Evolutionary conservation across 1,284 basidiomycete genomes (phyloP), one percentile per base, ranked within the genome.

Genomic region (Calocybe gambosa): DNA sequence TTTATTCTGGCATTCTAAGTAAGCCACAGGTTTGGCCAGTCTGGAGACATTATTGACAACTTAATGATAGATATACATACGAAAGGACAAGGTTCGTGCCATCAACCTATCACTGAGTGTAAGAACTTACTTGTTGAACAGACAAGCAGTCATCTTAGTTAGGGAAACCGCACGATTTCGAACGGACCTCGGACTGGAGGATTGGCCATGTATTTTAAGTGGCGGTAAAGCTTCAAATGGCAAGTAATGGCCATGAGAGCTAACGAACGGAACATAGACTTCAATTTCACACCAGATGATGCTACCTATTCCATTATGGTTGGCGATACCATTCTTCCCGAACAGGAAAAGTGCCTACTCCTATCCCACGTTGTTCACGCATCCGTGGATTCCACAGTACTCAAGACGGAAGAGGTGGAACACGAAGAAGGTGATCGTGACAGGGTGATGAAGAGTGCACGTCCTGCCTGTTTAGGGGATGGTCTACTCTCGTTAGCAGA

Each of bases 1-100:
- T 69, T 73, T 86, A 5, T 97, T 98, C 66, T 97, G 94, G 94
- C 93, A 96, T 64, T 93, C 93, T 5, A 81, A 75, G 85, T 89
- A 62, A 54, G 75, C 68, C 18, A 15, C 40, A 46, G 34, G 2
- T 10, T 33, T 5, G 3, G 16, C 26, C 16, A 9, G 4, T 7
- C 3, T 15, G 31, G 4, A 34, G 15, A 1, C 37, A 38, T 12
- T 13, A 31, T 7, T 13, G 54, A 31, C n/a, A 35, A 38, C 21
- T 15, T 26, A 42, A 16, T 13, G 12, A 39, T 49, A 89, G 89
- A 50, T 92, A 88, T 60, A 77, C 80, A 0, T 98, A 97, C 62
- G 95, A 99, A 67, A 78, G 94, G 40, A 75, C 82, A 20, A 80
- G 94, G 86, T 77, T 35, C 21, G 43, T 19, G 21, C 41, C 9